Base-by-base conservation (phyloP, 2,329 filamentous ascomycete species). In the Lanzia echinophila region DNA sequence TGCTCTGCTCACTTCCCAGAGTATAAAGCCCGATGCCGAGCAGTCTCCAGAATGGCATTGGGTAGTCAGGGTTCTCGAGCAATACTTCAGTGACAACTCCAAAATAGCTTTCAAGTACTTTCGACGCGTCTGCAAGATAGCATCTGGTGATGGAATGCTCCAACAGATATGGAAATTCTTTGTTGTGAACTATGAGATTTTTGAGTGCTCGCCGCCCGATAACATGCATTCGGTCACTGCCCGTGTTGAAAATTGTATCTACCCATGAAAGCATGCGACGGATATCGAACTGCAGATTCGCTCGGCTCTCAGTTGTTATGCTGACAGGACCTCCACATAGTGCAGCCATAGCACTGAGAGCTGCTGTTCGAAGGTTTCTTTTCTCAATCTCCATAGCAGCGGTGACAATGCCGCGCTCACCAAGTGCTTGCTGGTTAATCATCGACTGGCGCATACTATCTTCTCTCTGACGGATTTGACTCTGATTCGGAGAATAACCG, bases 371-470 rank as follows among this genome's bases (percentile, higher is more conserved):
- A 36, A 99, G 78, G 65, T 96, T 95, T 58, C 88, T 84, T 73
- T 96, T 97, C 71, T 99, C 92, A 61, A 96, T 97, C 67, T 97
- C 94, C 79, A 96, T 94, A 1, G 90, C 88, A 24, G 91, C 91
- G 20, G 88, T 92, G 38, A 88, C 79, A 20, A 85, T 90, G 4
- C 86, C 84, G 60, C 88, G 81, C 65, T 91, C 90, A 12, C 84
- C 83, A 17, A 85, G 71, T 54, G 77, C 74, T 56, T 94, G 88
- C 53, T 90, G 86, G 50, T 92, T 84, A 34, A 95, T 84, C 60
- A 94, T 78, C 2, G 88, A 89, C 62, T 91, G 87, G 42, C 89
- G 81, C 86, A 96, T 95, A 34, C 82, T 87, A 58, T 95, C 87
- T 70, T 96, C 91, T 57, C 90, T 80, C 55, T 86, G 84, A 5